Percentiles rank a stretch among this genome's conserved stretches.
These are phyloP conservation scores for Lactarius vividus DNA, from an alignment of 768 basidiomycete genomes.

Conservation along the genomic window DNA sequence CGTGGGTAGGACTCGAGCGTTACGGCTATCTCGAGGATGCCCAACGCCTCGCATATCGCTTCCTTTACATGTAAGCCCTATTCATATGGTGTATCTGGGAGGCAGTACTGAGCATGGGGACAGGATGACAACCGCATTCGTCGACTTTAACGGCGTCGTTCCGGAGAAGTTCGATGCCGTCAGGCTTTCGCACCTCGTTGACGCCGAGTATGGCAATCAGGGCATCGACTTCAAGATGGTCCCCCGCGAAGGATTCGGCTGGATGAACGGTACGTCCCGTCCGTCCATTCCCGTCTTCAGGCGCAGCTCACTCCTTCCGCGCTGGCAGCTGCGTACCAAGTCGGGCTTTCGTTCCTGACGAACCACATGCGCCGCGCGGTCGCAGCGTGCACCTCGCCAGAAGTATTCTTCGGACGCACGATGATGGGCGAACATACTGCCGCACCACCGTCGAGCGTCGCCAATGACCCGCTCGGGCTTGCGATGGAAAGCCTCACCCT, in stretches of 20 bases:
- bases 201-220: slow-evolving; percentile 96
- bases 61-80: slow-evolving; percentile 85
- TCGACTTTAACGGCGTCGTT: slow-evolving; percentile 97
- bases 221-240: slow-evolving; percentile 98
- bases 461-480: slow-evolving; percentile 39
- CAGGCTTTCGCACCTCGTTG: slow-evolving; percentile 90
- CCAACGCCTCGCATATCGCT: slow-evolving; percentile 90
- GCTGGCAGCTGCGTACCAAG: slow-evolving; percentile 82
- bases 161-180: slow-evolving; percentile 99
- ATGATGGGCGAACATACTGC: slow-evolving; percentile 39
- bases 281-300: too few relatives aligned
- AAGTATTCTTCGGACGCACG: slow-evolving; percentile 69
- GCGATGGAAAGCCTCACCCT: slow-evolving; percentile 39
- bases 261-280: slow-evolving; percentile 82
- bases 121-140: slow-evolving; percentile 92
- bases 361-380: slow-evolving; percentile 94
- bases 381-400: slow-evolving; percentile 90
- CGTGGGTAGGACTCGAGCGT: slow-evolving; percentile 95
- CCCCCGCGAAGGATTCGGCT: slow-evolving; percentile 96
- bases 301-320: background rate
- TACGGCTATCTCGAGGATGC: slow-evolving; percentile 95
- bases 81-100: background rate
- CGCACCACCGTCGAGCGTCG: slow-evolving; percentile 34
- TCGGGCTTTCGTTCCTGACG: slow-evolving; percentile 92
- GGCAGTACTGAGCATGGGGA: slow-evolving; percentile 5